Conservation (phyloP, 1,139 yeast genomes). For the Blastobotrys indianensis region DNA sequence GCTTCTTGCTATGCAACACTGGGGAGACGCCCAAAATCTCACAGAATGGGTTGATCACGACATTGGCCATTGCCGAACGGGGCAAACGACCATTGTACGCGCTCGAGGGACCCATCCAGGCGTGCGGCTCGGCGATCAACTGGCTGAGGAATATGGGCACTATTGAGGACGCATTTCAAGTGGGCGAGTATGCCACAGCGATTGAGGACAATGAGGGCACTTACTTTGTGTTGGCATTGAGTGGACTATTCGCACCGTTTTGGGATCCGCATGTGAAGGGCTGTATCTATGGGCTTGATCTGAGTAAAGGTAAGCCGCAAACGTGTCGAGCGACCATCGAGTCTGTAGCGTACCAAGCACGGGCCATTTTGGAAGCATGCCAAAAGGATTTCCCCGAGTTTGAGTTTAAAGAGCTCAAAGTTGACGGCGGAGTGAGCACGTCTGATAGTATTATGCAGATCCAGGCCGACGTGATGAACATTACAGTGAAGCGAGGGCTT, state of each 20-base stretch:
- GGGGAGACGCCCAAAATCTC: slow-evolving; percentile 56
- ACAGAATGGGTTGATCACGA: slow-evolving; percentile 78
- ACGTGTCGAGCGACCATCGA: slow-evolving; percentile 92
- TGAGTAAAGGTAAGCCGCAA: slow-evolving; percentile 79
- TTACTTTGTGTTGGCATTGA: slow-evolving; percentile 90
- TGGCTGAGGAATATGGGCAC: slow-evolving; percentile 89
- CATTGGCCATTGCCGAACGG: slow-evolving; percentile 88
- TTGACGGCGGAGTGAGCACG: slow-evolving; percentile 95
- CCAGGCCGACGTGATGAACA: slow-evolving; percentile 86
- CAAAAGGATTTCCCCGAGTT: slow-evolving; percentile 67
- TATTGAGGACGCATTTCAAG: slow-evolving; percentile 75
- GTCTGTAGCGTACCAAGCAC: slow-evolving; percentile 90
- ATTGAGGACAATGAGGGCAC: slow-evolving; percentile 86
- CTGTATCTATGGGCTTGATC: slow-evolving; percentile 87
- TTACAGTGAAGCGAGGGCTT: slow-evolving; percentile 72
- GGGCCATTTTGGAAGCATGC: slow-evolving; percentile 90
- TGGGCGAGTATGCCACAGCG: slow-evolving; percentile 83
- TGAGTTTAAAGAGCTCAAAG: slow-evolving; percentile 47
- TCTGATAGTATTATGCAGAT: slow-evolving; percentile 91
- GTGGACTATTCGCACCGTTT: slow-evolving; percentile 92
- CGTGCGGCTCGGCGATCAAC: slow-evolving; percentile 91
- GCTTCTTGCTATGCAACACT: slow-evolving; percentile 84
- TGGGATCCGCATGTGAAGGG: slow-evolving; percentile 95
- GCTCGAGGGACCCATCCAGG: slow-evolving; percentile 92
- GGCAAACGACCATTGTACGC: slow-evolving; percentile 55